Conservation (phyloP, 2,329 filamentous ascomycete species). For the Monosporascus sp. region DNA sequence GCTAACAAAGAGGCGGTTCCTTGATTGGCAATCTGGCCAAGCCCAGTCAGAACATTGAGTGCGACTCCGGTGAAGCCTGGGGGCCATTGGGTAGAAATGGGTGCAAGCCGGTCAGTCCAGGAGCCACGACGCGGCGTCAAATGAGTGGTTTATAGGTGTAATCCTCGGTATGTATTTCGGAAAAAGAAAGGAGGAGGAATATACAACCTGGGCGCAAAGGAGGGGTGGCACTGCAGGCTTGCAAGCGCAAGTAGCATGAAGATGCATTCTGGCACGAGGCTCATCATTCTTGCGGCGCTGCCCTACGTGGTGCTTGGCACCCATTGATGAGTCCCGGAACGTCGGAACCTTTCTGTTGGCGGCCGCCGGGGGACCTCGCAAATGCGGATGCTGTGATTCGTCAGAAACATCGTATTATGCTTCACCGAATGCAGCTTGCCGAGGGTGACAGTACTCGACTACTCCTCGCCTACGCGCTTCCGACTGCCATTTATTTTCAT, state of each 20-base stretch:
- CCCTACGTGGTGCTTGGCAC: background rate
- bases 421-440: background rate
- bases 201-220: background rate
- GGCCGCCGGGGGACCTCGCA: background rate
- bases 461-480: background rate
- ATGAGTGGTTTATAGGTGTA: background rate
- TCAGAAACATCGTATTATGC: background rate
- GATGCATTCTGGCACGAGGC: background rate
- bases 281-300: background rate
- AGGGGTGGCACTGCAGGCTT: background rate
- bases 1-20: background rate
- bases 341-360: background rate
- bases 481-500: background rate
- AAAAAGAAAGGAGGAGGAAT: background rate
- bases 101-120: background rate
- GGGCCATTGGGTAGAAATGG: background rate
- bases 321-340: background rate
- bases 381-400: background rate
- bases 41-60: background rate
- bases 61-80: background rate
- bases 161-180: background rate
- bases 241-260: background rate
- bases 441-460: background rate
- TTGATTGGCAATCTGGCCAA: background rate
- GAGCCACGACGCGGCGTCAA: background rate